Conservation (phyloP, 176 grass and related monocot genomes). For the Eleusine indica region DNA sequence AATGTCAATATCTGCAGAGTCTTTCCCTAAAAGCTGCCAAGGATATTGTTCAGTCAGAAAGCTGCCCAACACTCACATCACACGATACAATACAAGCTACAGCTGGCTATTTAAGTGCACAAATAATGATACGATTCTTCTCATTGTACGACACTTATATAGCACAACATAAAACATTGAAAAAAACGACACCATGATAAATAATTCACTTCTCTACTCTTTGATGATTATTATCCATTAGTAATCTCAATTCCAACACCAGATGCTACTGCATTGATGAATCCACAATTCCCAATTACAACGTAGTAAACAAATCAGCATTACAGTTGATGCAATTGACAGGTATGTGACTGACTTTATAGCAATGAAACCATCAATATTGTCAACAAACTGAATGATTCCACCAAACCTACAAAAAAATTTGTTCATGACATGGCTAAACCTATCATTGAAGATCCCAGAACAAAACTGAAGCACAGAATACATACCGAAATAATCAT, state of each 20-base stretch:
- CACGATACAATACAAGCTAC: background rate
- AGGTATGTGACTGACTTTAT: background rate
- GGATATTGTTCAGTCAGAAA: constrained; percentile 9
- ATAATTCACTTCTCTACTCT: background rate
- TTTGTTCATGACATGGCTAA: background rate
- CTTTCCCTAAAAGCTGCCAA: constrained; percentile 86
- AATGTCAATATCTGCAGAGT: constrained; percentile 94
- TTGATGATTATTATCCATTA: background rate
- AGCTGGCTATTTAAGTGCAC: background rate
- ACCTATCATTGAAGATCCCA: background rate
- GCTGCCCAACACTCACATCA: constrained; percentile 17
- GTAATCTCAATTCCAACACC: background rate
- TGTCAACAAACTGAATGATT: background rate
- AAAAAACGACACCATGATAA: background rate
- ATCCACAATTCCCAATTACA: background rate
- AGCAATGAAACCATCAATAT: background rate
- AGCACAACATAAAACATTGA: background rate
- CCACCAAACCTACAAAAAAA: background rate
- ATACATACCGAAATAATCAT: background rate
- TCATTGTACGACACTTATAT: background rate
- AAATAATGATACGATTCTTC: background rate
- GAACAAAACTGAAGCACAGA: background rate
- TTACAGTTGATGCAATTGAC: background rate
- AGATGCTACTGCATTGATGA: background rate
- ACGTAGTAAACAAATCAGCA: background rate